Conservation (phyloP, 2,329 filamentous ascomycete species). For the Ophiostoma pallidulum region DNA sequence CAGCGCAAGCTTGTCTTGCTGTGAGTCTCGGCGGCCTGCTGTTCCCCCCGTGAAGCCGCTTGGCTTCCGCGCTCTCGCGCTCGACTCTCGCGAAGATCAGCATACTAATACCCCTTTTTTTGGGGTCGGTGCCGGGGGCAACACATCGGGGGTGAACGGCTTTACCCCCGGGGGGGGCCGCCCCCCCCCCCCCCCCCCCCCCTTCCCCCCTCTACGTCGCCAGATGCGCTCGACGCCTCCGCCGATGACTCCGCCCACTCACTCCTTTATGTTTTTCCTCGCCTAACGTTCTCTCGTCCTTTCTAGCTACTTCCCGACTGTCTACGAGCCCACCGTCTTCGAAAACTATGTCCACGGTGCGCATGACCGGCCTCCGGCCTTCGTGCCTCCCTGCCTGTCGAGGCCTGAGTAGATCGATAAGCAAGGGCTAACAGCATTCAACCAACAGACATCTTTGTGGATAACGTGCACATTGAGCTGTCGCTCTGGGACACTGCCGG, state of each 20-base stretch:
- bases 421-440: slow-evolving; percentile 4
- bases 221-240: too few species aligned
- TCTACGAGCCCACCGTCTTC: slow-evolving; percentile 97
- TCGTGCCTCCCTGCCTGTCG: background rate
- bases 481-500: slow-evolving; percentile 98
- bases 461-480: slow-evolving; percentile 91
- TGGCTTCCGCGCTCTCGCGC: too few species aligned
- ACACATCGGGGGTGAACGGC: slow-evolving; percentile 94
- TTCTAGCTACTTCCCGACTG: slow-evolving; percentile 83
- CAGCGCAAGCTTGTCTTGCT: slow-evolving; percentile 94
- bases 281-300: too few species aligned
- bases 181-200: too few species aligned
- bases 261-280: too few species aligned
- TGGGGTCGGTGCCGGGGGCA: slow-evolving; percentile 94
- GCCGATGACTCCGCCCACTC: too few species aligned
- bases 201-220: too few species aligned
- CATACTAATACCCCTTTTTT: too few species aligned
- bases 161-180: slow-evolving; percentile 99
- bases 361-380: background rate
- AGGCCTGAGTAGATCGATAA: too few species aligned
- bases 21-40: slow-evolving; percentile 49
- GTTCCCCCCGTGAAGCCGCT: too few species aligned
- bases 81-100: too few species aligned
- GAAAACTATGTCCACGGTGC: slow-evolving; percentile 97
- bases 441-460: slow-evolving; percentile 83